phyloP scores from a whole-genome alignment of 2,329 filamentous ascomycete species.

The Aspergillus glaucus region DNA sequence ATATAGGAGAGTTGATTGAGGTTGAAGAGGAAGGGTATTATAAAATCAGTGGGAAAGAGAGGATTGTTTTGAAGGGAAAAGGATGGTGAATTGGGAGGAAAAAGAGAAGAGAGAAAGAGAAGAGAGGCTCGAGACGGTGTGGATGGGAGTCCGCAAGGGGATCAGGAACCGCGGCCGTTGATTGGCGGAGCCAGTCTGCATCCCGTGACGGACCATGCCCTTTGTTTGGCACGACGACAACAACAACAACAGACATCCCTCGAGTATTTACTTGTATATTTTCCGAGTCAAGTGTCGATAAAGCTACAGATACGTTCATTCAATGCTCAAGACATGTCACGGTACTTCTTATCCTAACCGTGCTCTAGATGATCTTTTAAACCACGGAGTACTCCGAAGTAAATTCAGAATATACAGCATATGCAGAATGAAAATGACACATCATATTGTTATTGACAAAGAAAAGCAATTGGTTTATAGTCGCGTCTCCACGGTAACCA shows the following conservation, averaged over 20 bases:
- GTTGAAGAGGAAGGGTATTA: not conserved
- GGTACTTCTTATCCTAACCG: too few relatives aligned
- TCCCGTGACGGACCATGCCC: conserved; percentile 15
- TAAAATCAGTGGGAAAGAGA: not conserved
- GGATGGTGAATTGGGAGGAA: not conserved
- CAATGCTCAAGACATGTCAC: too few relatives aligned
- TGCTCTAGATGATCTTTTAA: too few relatives aligned
- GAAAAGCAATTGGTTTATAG: not conserved
- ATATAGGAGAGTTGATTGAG: conserved; percentile 10
- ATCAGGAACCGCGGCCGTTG: conserved; percentile 12
- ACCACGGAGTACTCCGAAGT: not conserved
- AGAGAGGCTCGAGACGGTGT: conserved; percentile 3
- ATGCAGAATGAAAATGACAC: too few relatives aligned
- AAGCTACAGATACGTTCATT: too few relatives aligned
- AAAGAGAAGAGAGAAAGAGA: not conserved
- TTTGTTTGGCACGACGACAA: conserved; percentile 1
- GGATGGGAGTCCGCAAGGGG: conserved; percentile 17
- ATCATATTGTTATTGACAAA: not conserved
- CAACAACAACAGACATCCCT: not conserved
- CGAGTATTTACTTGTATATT: too few relatives aligned
- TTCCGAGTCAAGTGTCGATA: too few relatives aligned
- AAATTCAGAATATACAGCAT: not conserved
- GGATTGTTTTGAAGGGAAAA: not conserved
- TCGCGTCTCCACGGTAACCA: not conserved
- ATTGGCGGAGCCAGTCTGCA: conserved; percentile 1